Percentiles rank a stretch among this genome's conserved stretches.
Conservation (phyloP, 768 basidiomycete genomes). For the Terana coerulea region DNA sequence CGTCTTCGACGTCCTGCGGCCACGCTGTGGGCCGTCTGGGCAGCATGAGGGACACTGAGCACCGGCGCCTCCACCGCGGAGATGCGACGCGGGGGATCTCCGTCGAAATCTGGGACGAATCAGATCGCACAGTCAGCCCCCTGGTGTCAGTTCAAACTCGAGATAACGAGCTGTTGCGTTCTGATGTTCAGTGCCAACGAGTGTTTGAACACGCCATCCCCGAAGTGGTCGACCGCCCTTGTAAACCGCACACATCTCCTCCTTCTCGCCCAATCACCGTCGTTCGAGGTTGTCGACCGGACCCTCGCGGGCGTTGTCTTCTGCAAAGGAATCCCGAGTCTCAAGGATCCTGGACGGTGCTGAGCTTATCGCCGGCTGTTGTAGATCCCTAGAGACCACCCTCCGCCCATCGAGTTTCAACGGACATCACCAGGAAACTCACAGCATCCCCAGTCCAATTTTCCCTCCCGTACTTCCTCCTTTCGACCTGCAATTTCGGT, state of each 20-base stretch:
- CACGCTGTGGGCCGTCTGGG: not conserved
- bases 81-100: not conserved
- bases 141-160: not conserved
- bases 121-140: not conserved
- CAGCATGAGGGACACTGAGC: not conserved
- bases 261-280: not conserved
- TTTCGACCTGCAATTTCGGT: not conserved
- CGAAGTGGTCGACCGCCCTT: too few species aligned
- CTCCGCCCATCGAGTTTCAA: not conserved
- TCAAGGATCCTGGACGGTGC: not conserved
- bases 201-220: not conserved
- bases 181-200: not conserved
- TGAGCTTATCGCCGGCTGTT: too few species aligned
- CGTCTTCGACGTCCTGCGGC: not conserved
- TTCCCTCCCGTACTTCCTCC: not conserved
- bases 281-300: too few species aligned
- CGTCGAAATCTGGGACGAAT: not conserved
- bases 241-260: not conserved
- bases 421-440: not conserved
- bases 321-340: not conserved
- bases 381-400: not conserved
- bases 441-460: not conserved
- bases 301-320: not conserved
- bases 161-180: not conserved
- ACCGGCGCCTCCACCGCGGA: not conserved